Evolutionary conservation across 164 flowering plant species (phyloP), one percentile per base, ranked within the genome.

Genomic region (Chimonanthus salicifolius): DNA sequence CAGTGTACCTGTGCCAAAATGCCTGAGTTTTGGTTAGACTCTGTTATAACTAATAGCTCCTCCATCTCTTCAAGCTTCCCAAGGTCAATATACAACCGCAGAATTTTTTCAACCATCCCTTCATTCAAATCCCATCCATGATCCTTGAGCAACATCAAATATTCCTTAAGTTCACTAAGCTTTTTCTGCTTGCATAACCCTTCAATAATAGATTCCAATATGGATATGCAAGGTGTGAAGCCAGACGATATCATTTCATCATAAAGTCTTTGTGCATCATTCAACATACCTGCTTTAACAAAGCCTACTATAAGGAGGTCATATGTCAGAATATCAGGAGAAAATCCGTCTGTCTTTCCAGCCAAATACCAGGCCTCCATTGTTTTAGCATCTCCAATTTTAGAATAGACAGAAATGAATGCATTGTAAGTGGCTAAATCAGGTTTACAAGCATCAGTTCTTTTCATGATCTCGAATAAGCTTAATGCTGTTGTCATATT

Each of bases 381-480:
- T 5, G 82, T 66, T 71, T 73, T 78, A 68, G 21, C 65, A 74
- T 88, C 81, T 62, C 84, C 83, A 67, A 76, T 47, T 18, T 75
- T 82, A 2, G 89, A 77, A 71, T 80, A 88, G n/a, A 73, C 72
- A 1, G 74, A 76, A n/a, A 86, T 81, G 64, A 88, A 86, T 54
- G 76, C 51, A 76, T 84, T 77, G 74, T 83, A 86, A 50, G 91
- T 85, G 48, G 76, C 74, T 7, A 80, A 74, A 76, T 81, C 69
- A 4, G 88, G 88, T 74, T 82, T 84, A 76, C 73, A 85, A 51
- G 69, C 58, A 33, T 80, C 80, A 0, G 85, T 80, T 48, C 76
- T 76, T 77, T 82, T 74, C 91, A 88, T 88, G 67, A 86, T 78
- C 78, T 88, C 91, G 68, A 84, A 86, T 63, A 86, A 77, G 80